These are phyloP conservation scores for Thelonectria olida DNA, from an alignment of 2,329 filamentous ascomycete genomes.

Conservation along the genomic window DNA sequence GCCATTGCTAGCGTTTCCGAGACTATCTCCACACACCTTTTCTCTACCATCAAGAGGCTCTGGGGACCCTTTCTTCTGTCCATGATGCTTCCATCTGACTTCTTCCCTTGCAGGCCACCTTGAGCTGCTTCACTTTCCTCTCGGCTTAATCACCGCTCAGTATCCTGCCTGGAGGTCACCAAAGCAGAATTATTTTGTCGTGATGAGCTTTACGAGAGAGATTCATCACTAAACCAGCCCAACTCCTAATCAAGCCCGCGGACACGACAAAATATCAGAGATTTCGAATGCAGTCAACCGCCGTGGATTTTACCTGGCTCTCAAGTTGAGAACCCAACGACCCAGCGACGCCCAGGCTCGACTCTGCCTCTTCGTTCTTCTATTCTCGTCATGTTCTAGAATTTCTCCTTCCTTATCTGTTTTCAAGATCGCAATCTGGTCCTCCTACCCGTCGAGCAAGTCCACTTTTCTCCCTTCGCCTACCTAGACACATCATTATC, in stretches of 20 bases:
- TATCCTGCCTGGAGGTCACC: not conserved
- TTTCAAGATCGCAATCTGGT: not conserved
- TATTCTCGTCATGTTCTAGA: not conserved
- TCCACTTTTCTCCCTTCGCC: not conserved
- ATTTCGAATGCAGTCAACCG: not conserved
- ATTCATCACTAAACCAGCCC: not conserved
- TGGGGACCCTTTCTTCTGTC: not conserved
- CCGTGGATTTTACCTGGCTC: not conserved
- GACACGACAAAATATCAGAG: not conserved
- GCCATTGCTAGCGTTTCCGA: conserved; percentile 4
- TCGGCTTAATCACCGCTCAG: not conserved
- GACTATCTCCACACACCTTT: conserved; percentile 10
- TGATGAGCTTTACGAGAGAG: not conserved
- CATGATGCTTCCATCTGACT: conserved; percentile 22
- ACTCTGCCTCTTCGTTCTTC: not conserved
- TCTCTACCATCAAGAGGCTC: not conserved
- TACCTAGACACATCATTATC: not conserved
- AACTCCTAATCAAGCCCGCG: not conserved
- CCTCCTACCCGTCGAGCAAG: not conserved
- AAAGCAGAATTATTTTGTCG: not conserved
- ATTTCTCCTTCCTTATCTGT: not conserved
- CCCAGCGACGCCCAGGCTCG: not conserved
- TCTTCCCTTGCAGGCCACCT: not conserved
- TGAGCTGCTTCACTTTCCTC: not conserved
- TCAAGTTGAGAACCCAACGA: not conserved